Base-by-base conservation (phyloP, 2,329 filamentous ascomycete species). In the Pseudogymnoascus sp. region DNA sequence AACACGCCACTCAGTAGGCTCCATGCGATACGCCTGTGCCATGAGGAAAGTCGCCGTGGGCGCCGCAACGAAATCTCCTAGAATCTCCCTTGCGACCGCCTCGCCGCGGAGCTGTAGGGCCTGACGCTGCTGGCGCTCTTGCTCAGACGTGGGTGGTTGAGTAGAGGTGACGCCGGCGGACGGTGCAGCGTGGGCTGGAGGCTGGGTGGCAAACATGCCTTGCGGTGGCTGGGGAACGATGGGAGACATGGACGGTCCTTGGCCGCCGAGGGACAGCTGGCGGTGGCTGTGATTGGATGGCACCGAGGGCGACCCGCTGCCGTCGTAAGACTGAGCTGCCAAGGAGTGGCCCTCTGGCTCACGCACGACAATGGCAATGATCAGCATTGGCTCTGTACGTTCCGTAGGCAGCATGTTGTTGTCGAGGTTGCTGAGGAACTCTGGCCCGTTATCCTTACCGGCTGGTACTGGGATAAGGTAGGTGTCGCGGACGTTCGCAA, bases 391-490 rank as follows among this genome's bases (percentile, higher is more conserved):
- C 66, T 95, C 88, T 0, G 85, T 79, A 13, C 89, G 82, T 1
- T 83, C 82, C 63, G 84, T 81, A 47, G 92, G 89, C 33, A 97
- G 83, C 31, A 84, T 84, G 72, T 92, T 92, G 68, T 93, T 88
- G 65, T 90, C 87, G n/a, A 97, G 81, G 69, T 96, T 89, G 64
- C 91, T 84, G 73, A 97, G 85, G 68, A 97, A 96, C 64, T 92
- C 89, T 0, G 94, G 93, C 35, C 75, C 77, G 58, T 82, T 83
- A 35, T 78, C 80, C 26, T 84, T 80, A 26, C 90, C 91, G 4
- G 86, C 81, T 33, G 91, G 84, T 4, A 97, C 84, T 0, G 94
- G 93, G 8, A 97, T 87, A 33, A 97, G 82, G 72, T 97, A 97
- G 1, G 92, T 90, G 71, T 97, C 93, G 63, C 92, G 87, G 58